Evolutionary conservation across 352 stramenopile genomes (phyloP).

Genomic region (Vaucheria bursata): DNA sequence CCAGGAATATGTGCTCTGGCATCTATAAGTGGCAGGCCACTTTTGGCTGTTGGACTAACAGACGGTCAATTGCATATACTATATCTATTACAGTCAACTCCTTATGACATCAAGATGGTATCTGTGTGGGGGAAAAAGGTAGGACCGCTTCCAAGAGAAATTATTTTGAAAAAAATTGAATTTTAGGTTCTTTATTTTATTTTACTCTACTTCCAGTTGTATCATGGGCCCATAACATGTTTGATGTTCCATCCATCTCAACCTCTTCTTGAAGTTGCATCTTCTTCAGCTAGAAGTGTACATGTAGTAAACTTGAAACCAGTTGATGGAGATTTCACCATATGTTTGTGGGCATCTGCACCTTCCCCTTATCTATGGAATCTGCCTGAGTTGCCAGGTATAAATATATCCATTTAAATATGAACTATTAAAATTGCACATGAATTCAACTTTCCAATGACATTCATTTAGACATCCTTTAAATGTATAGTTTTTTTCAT

Average conservation of each 20-base stretch:
- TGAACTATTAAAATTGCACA: no score
- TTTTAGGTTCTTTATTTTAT: no score
- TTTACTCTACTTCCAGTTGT: slow-evolving; percentile 14
- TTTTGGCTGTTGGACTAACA: slow-evolving; percentile 32
- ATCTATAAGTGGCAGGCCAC: slow-evolving; percentile 15
- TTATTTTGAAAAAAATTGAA: no score
- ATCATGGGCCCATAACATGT: slow-evolving; percentile 24
- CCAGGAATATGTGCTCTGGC: slow-evolving; percentile 36
- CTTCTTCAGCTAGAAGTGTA: slow-evolving; percentile 11
- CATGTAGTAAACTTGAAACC: slow-evolving; percentile 44
- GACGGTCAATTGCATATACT: slow-evolving; percentile 20
- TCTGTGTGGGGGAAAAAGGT: slow-evolving; percentile 23
- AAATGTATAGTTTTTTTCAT: not conserved
- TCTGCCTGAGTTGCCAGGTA: not conserved
- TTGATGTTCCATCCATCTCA: slow-evolving; percentile 39
- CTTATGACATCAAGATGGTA: slow-evolving; percentile 30
- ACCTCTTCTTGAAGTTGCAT: slow-evolving; percentile 35
- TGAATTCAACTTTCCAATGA: no score
- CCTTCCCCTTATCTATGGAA: not conserved
- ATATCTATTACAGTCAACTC: slow-evolving; percentile 31
- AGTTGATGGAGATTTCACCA: slow-evolving; percentile 29
- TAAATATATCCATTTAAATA: not conserved
- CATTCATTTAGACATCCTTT: no score
- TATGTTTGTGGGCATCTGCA: slow-evolving; percentile 27
- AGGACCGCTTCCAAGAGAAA: not conserved